Conservation (phyloP, 1,284 basidiomycete species). For the Irpex lacteus region DNA sequence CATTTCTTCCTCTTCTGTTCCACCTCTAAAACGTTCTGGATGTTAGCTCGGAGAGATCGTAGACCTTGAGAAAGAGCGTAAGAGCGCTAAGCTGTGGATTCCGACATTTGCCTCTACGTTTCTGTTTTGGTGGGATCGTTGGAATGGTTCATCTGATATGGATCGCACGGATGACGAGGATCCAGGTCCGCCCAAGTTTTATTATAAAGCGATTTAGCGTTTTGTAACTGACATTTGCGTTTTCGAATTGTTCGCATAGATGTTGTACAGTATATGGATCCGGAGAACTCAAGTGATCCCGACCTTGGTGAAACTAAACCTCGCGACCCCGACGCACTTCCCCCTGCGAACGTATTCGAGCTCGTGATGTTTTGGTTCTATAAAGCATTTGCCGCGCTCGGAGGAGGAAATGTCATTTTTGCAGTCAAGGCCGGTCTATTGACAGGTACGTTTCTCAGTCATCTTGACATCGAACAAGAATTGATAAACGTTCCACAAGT, state of each 20-base stretch:
- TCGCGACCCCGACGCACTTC: constrained; percentile 75
- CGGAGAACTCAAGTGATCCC: constrained; percentile 27
- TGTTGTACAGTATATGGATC: constrained; percentile 55
- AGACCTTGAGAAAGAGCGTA: constrained; percentile 53
- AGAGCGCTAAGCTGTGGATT: constrained; percentile 60
- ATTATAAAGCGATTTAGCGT: too few species aligned
- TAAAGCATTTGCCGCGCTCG: constrained; percentile 35
- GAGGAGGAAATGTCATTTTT: constrained; percentile 64
- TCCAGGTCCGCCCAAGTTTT: constrained; percentile 33
- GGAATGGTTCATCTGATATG: constrained; percentile 44
- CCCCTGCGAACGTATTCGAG: constrained; percentile 60
- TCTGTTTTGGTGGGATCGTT: constrained; percentile 38
- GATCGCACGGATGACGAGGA: constrained; percentile 55
- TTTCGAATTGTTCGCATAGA: constrained; percentile 33
- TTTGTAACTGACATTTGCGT: too few species aligned
- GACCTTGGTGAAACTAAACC: constrained; percentile 55
- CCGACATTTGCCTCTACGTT: constrained; percentile 45
- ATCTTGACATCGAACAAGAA: neutral
- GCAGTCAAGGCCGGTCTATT: constrained; percentile 79
- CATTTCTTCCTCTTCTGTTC: neutral
- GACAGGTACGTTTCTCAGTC: constrained; percentile 37
- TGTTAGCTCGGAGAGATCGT: constrained; percentile 53
- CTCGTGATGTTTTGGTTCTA: constrained; percentile 47
- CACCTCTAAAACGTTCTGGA: neutral
- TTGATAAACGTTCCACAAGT: constrained; percentile 32